phyloP scores from a whole-genome alignment of 179 eudicot species.

The Heliamphora pulchella region DNA sequence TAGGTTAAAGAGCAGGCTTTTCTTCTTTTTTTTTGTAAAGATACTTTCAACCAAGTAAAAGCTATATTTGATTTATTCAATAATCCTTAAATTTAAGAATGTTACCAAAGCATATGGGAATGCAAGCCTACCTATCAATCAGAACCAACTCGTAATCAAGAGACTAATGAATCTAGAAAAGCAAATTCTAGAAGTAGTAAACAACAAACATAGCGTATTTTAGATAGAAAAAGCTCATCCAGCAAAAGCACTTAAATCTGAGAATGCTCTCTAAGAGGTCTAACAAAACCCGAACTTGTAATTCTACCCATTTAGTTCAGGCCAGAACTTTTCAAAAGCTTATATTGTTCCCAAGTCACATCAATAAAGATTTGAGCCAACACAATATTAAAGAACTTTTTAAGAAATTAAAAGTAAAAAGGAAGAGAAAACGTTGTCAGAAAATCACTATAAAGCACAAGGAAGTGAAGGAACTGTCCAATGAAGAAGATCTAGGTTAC shows the following conservation, averaged over 20 bases:
- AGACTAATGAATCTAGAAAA: background rate
- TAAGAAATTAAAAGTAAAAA: background rate
- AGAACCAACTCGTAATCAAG: background rate
- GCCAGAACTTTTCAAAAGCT: background rate
- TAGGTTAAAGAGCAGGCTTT: background rate
- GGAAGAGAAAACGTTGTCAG: background rate
- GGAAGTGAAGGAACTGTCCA: background rate
- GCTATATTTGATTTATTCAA: background rate
- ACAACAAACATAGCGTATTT: background rate
- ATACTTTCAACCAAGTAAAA: background rate
- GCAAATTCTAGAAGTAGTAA: background rate
- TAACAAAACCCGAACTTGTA: background rate
- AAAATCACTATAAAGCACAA: background rate
- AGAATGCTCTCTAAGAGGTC: background rate
- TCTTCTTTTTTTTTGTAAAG: background rate
- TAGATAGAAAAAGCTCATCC: background rate
- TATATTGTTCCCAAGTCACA: background rate
- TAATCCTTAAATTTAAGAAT: background rate
- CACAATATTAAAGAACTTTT: background rate
- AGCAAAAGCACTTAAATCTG: background rate
- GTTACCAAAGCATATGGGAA: background rate
- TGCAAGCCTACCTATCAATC: background rate
- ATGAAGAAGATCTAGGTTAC: background rate
- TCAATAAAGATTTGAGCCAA: background rate
- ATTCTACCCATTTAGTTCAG: background rate